Conservation (phyloP, 2,329 filamentous ascomycete genomes). For the Penicillium brasilianum region DNA sequence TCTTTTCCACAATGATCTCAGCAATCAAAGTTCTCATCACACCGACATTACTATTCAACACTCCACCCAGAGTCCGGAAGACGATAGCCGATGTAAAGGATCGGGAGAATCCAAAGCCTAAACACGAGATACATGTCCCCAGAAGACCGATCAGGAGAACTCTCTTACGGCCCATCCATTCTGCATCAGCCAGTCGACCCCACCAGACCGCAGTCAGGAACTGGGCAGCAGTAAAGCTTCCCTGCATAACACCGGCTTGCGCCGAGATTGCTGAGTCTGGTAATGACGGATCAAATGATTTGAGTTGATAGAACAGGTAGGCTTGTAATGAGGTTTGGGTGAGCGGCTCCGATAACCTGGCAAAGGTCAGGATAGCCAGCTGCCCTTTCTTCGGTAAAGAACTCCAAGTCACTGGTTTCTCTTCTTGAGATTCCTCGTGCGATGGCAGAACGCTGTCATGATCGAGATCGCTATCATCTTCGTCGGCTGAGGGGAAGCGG, state of each 20-base stretch:
- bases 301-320: constrained; percentile 89
- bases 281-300: constrained; percentile 69
- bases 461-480: constrained; percentile 25
- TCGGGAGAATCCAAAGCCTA: constrained; percentile 72
- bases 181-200: constrained; percentile 72
- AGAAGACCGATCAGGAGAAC: constrained; percentile 77
- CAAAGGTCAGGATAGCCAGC: constrained; percentile 75
- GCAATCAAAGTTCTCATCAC: constrained; percentile 77
- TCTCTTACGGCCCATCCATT: constrained; percentile 72
- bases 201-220: constrained; percentile 82
- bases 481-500: constrained; percentile 24
- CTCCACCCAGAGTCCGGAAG: constrained; percentile 70
- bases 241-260: constrained; percentile 78
- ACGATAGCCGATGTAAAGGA: constrained; percentile 67
- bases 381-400: constrained; percentile 78
- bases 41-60: constrained; percentile 73
- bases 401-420: constrained; percentile 67
- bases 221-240: constrained; percentile 80
- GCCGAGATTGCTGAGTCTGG: constrained; percentile 70
- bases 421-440: constrained; percentile 22
- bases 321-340: constrained; percentile 77
- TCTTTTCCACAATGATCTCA: constrained; percentile 73
- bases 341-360: constrained; percentile 79
- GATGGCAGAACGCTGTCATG: constrained; percentile 15
- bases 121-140: constrained; percentile 68